Percentiles rank a stretch among this genome's conserved stretches.
These are phyloP conservation scores for Wickerhamomyces sp. DNA, from an alignment of 1,139 yeast species.

Conservation along the genomic window DNA sequence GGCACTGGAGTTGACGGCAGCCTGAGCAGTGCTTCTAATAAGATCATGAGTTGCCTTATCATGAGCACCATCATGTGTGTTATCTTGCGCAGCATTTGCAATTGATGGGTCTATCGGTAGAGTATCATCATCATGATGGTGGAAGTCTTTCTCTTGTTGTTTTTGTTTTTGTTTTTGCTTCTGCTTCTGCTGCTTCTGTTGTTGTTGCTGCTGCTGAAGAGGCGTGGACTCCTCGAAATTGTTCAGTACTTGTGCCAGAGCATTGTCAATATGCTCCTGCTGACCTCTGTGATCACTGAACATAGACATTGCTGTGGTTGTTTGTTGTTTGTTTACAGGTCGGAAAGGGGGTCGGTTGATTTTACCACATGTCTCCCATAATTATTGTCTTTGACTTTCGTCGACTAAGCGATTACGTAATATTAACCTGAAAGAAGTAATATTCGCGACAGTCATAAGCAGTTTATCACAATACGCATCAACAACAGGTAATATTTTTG, in stretches of 20 bases:
- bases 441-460: neutral
- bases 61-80: slow-evolving; percentile 19
- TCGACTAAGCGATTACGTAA: neutral
- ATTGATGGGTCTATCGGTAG: slow-evolving; percentile 24
- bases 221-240: slow-evolving; percentile 7
- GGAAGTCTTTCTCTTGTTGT: slow-evolving; percentile 6
- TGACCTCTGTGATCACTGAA: slow-evolving; percentile 4
- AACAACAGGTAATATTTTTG: too few relatives aligned
- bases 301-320: slow-evolving; percentile 2
- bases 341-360: slow-evolving; percentile 5
- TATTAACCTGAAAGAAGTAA: neutral
- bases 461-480: too few relatives aligned
- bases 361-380: too few relatives aligned
- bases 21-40: slow-evolving; percentile 20
- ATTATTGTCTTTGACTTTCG: too few relatives aligned
- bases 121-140: neutral
- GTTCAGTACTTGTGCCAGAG: slow-evolving; percentile 14
- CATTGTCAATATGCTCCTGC: slow-evolving; percentile 12
- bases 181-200: slow-evolving; percentile 8
- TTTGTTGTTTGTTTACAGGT: slow-evolving; percentile 1
- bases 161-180: slow-evolving; percentile 9
- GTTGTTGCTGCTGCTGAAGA: slow-evolving; percentile 7
- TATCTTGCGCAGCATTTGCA: slow-evolving; percentile 21
- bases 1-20: slow-evolving; percentile 18
- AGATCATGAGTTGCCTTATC: slow-evolving; percentile 12